Conservation (phyloP, 495 filamentous ascomycete species). For the Rusavskia elegans region DNA sequence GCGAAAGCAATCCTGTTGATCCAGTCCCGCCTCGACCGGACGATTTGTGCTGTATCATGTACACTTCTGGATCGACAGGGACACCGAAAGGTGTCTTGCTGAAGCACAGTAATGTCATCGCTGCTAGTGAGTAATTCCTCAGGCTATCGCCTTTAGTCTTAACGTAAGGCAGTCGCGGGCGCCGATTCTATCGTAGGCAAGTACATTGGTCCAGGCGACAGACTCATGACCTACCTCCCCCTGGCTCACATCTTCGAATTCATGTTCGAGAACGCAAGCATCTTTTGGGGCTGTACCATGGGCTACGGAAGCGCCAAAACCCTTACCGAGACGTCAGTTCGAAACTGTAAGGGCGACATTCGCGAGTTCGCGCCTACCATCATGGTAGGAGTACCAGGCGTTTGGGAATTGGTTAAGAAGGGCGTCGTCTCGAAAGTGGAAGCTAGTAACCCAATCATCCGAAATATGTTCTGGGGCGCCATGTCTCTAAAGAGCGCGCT, state of each 20-base stretch:
- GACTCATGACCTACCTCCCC: constrained; percentile 80
- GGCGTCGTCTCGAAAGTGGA: constrained; percentile 79
- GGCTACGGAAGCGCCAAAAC: constrained; percentile 93
- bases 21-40: constrained; percentile 66
- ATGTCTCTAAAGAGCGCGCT: constrained; percentile 71
- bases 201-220: constrained; percentile 75
- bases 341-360: constrained; percentile 93
- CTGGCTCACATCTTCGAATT: constrained; percentile 93
- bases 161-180: constrained; percentile 49
- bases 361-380: constrained; percentile 83
- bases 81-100: constrained; percentile 89
- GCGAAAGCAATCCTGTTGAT: constrained; percentile 68
- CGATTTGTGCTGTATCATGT: constrained; percentile 97
- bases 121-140: constrained; percentile 47
- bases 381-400: constrained; percentile 86
- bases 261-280: constrained; percentile 83
- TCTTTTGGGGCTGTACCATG: constrained; percentile 95
- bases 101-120: constrained; percentile 78
- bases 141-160: neutral
- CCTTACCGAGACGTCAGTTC: constrained; percentile 74
- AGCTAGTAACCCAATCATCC: constrained; percentile 51
- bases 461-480: constrained; percentile 85
- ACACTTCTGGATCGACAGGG: constrained; percentile 93
- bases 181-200: constrained; percentile 70
- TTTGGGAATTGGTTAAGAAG: constrained; percentile 98